These are phyloP conservation scores for Pistacia integerrima DNA, from an alignment of 345 rosid genomes.

Conservation along the genomic window DNA sequence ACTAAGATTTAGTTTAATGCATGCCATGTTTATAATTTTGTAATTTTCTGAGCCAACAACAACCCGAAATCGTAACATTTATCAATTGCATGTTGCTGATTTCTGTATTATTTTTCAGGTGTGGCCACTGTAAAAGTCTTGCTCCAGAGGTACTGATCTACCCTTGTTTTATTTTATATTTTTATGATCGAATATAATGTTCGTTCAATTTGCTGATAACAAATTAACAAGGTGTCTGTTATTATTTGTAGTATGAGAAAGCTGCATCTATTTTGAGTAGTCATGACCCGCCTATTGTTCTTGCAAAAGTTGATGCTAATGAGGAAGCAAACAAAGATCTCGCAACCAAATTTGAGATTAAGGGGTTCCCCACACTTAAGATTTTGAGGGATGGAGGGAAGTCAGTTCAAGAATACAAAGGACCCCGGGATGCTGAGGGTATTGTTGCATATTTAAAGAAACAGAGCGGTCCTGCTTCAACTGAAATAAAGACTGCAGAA, in stretches of 20 bases:
- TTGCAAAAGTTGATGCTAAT: slow-evolving; percentile 93
- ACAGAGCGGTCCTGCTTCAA: slow-evolving; percentile 93
- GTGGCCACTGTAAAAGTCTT: slow-evolving; percentile 92
- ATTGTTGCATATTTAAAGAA: slow-evolving; percentile 78
- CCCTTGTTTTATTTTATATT: neutral
- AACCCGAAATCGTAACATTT: too few relatives aligned
- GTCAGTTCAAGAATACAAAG: slow-evolving; percentile 77
- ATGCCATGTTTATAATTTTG: neutral
- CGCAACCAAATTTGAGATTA: slow-evolving; percentile 57
- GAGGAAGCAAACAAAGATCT: slow-evolving; percentile 67
- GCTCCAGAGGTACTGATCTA: slow-evolving; percentile 78
- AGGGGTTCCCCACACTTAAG: slow-evolving; percentile 88
- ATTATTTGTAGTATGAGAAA: slow-evolving; percentile 71
- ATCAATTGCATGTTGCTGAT: too few relatives aligned
- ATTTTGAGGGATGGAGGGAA: slow-evolving; percentile 89
- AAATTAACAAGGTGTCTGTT: neutral
- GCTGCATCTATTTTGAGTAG: slow-evolving; percentile 82
- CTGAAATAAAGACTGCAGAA: slow-evolving; percentile 64
- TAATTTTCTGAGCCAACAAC: neutral
- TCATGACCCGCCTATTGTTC: slow-evolving; percentile 59
- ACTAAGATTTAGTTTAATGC: neutral
- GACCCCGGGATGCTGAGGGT: slow-evolving; percentile 95
- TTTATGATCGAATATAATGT: neutral
- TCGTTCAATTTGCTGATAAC: neutral
- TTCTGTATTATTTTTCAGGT: slow-evolving; percentile 48